Conservation (phyloP, 2,329 filamentous ascomycete species). For the Didymella keratinophila region DNA sequence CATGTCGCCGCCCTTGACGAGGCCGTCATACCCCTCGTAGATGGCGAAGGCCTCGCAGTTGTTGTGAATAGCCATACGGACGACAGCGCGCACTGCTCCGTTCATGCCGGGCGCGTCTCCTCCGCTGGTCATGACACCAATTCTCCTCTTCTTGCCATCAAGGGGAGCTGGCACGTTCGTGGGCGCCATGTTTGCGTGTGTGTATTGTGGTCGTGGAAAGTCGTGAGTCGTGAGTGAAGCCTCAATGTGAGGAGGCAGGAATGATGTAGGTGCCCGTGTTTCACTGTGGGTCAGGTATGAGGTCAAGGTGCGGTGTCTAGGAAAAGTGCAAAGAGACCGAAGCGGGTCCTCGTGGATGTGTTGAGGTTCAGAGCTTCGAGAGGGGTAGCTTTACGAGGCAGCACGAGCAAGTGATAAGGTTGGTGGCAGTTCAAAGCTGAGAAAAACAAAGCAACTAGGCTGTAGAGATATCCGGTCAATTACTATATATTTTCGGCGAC, state of each 20-base stretch:
- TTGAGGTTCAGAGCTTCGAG: slow-evolving; percentile 32
- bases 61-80: slow-evolving; percentile 88
- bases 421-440: slow-evolving; percentile 1
- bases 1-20: slow-evolving; percentile 86
- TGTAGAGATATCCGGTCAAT: slow-evolving; percentile 10
- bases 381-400: slow-evolving; percentile 20
- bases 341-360: slow-evolving; percentile 32
- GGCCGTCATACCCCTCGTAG: slow-evolving; percentile 95
- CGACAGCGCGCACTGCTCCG: slow-evolving; percentile 85
- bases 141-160: slow-evolving; percentile 65
- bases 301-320: slow-evolving; percentile 33
- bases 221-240: slow-evolving; percentile 11
- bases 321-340: slow-evolving; percentile 27
- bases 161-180: slow-evolving; percentile 46
- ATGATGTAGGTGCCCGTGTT: slow-evolving; percentile 19
- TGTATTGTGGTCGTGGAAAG: slow-evolving; percentile 7
- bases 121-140: slow-evolving; percentile 93
- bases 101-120: slow-evolving; percentile 97
- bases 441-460: slow-evolving; percentile 3
- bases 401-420: slow-evolving; percentile 5
- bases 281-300: slow-evolving; percentile 35
- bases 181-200: slow-evolving; percentile 38
- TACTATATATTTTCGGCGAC: slow-evolving; percentile 19
- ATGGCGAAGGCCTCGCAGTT: slow-evolving; percentile 59
- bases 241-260: slow-evolving; percentile 14